These are phyloP conservation scores for Mycena galericulata DNA, from an alignment of 768 basidiomycete genomes.

Conservation along the genomic window DNA sequence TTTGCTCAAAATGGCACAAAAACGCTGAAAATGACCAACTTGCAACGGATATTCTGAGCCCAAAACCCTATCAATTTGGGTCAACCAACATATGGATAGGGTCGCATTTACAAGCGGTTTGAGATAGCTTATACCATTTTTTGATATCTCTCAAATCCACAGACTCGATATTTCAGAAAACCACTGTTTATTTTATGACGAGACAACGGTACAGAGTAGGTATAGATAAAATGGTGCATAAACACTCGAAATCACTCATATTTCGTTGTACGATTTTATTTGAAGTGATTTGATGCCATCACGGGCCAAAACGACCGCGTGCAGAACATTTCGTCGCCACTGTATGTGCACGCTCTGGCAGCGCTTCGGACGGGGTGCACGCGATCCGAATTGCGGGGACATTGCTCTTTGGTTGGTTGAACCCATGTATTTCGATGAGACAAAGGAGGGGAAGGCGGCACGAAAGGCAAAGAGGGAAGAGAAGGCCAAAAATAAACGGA, in stretches of 20 bases:
- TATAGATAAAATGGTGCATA: neutral
- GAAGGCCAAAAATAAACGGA: neutral
- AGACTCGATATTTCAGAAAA: too few relatives aligned
- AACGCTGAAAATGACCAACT: neutral
- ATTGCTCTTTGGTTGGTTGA: slow-evolving; percentile 44
- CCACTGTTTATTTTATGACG: too few relatives aligned
- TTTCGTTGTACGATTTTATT: slow-evolving; percentile 1
- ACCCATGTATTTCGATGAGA: slow-evolving; percentile 42
- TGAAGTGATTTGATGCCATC: neutral
- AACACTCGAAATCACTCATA: slow-evolving; percentile 1
- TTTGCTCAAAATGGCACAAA: slow-evolving; percentile 3
- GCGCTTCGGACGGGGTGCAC: neutral
- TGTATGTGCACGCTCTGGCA: too few relatives aligned
- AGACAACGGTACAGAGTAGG: too few relatives aligned
- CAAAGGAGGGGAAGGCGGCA: slow-evolving; percentile 28
- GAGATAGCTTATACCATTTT: too few relatives aligned
- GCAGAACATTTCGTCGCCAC: too few relatives aligned
- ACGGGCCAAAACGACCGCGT: too few relatives aligned
- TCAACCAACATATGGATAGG: too few relatives aligned
- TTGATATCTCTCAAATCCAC: too few relatives aligned
- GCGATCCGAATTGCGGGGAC: slow-evolving; percentile 34
- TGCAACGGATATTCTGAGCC: too few relatives aligned
- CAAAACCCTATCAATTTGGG: too few relatives aligned
- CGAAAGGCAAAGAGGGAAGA: slow-evolving; percentile 8
- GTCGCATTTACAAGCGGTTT: too few relatives aligned